Percentiles rank a stretch among this genome's conserved stretches.
phyloP scores from a whole-genome alignment of 2,329 filamentous ascomycete species.

The Aureobasidium musti region DNA sequence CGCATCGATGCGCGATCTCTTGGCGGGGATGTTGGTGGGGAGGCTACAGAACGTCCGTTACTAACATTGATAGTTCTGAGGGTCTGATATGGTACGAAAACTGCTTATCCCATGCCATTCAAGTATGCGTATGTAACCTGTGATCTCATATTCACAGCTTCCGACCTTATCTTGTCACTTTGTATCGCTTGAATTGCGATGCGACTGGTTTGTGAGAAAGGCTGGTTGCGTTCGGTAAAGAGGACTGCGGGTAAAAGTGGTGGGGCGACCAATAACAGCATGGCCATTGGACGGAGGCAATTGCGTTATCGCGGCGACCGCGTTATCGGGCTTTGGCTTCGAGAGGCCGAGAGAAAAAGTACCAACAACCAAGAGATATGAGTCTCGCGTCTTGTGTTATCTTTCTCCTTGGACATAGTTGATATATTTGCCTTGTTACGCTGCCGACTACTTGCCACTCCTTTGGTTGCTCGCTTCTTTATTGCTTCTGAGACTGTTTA shows the following conservation, averaged over 20 bases:
- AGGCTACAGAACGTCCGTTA: conserved; percentile 9
- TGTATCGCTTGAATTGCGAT: background rate
- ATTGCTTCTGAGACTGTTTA: background rate
- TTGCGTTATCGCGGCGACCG: conserved; percentile 22
- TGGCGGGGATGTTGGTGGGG: conserved; percentile 4
- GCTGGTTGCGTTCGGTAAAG: background rate
- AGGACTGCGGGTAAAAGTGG: background rate
- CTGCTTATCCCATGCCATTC: too few relatives aligned
- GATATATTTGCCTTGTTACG: conserved; percentile 2
- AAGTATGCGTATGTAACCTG: too few relatives aligned
- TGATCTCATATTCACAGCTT: too few relatives aligned
- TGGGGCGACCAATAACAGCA: conserved; percentile 19
- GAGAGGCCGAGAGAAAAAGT: conserved; percentile 13
- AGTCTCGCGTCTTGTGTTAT: conserved; percentile 8
- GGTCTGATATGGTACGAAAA: too few relatives aligned
- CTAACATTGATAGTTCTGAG: background rate
- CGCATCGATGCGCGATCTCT: background rate
- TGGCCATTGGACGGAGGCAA: conserved; percentile 22
- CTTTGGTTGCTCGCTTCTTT: conserved; percentile 1
- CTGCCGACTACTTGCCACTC: conserved; percentile 25
- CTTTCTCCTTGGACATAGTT: background rate
- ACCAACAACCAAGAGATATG: conserved; percentile 2
- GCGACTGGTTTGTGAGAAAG: background rate
- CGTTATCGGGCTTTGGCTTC: conserved; percentile 24
- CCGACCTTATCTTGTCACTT: background rate